Evolutionary conservation across 2,329 filamentous ascomycete species (phyloP).

Genomic region (Penicillium sp.): DNA sequence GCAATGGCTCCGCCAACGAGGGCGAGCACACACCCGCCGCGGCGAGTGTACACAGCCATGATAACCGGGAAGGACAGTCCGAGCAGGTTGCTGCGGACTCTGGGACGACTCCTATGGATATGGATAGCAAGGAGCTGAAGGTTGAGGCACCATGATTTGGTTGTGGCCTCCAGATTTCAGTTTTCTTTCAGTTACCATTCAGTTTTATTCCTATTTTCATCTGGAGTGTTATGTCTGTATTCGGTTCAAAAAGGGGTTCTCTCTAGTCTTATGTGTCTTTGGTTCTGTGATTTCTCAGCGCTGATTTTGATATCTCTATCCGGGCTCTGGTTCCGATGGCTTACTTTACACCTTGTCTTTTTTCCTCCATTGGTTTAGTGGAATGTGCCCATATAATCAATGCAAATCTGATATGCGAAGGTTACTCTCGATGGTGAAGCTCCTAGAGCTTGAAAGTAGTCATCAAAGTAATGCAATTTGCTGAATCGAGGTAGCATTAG

Average conservation of each 20-base stretch:
- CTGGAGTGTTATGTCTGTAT: not conserved
- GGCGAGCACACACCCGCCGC: conserved; percentile 19
- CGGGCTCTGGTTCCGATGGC: conserved; percentile 1
- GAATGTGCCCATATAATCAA: too few species aligned
- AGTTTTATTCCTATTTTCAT: conserved; percentile 9
- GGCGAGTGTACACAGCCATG: conserved; percentile 9
- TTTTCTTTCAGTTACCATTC: conserved; percentile 2
- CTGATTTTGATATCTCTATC: conserved; percentile 7
- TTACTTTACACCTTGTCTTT: not conserved
- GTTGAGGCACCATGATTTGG: conserved; percentile 25
- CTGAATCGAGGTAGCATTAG: too few species aligned
- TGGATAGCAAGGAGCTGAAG: conserved; percentile 34
- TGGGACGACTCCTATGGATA: conserved; percentile 34
- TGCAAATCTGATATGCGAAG: too few species aligned
- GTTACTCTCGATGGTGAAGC: too few species aligned
- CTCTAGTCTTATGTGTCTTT: not conserved
- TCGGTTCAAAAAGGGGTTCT: not conserved
- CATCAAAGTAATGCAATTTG: too few species aligned
- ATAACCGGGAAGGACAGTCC: conserved; percentile 9
- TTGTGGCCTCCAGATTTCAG: too few species aligned
- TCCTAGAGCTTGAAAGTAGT: too few species aligned
- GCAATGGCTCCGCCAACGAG: conserved; percentile 25
- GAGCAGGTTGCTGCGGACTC: conserved; percentile 17
- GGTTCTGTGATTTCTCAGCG: conserved; percentile 7
- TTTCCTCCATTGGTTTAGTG: too few species aligned